Conservation (phyloP, 1,139 yeast species). For the Candida mesenterica region DNA sequence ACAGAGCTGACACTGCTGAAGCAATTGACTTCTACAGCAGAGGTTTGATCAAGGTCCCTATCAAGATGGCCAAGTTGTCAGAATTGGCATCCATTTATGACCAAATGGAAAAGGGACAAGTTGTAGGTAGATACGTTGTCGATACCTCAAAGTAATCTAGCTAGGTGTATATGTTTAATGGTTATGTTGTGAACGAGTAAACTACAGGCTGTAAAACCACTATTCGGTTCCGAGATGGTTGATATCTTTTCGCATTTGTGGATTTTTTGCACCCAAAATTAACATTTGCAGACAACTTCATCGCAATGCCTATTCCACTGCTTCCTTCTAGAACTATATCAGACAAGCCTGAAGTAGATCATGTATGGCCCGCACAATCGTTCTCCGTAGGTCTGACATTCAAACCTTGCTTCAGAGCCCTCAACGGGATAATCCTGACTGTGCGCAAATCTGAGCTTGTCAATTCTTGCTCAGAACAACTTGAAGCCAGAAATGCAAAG, state of each 20-base stretch:
- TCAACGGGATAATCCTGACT: not conserved
- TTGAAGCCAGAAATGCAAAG: not conserved
- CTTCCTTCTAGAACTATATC: too few relatives aligned
- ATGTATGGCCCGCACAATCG: slow-evolving; percentile 1
- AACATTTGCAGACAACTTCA: too few relatives aligned
- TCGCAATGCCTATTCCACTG: too few relatives aligned
- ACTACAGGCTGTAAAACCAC: too few relatives aligned
- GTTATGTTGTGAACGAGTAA: not conserved
- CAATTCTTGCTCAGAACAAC: not conserved
- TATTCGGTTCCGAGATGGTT: too few relatives aligned
- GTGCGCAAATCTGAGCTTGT: not conserved
- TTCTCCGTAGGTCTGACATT: not conserved
- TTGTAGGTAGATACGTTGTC: slow-evolving; percentile 71
- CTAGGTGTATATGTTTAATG: too few relatives aligned
- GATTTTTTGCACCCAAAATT: too few relatives aligned
- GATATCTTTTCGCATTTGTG: too few relatives aligned
- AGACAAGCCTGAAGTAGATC: too few relatives aligned
- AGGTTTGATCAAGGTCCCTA: slow-evolving; percentile 68
- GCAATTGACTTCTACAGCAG: slow-evolving; percentile 71
- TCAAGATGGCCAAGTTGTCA: slow-evolving; percentile 62
- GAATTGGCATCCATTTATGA: slow-evolving; percentile 60
- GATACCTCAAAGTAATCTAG: slow-evolving; percentile 31
- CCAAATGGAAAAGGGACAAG: slow-evolving; percentile 68
- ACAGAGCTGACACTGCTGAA: slow-evolving; percentile 76
- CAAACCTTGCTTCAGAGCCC: not conserved